Base-by-base conservation (phyloP, 805 yeast genomes). In the Kazachstania kunashirensis region DNA sequence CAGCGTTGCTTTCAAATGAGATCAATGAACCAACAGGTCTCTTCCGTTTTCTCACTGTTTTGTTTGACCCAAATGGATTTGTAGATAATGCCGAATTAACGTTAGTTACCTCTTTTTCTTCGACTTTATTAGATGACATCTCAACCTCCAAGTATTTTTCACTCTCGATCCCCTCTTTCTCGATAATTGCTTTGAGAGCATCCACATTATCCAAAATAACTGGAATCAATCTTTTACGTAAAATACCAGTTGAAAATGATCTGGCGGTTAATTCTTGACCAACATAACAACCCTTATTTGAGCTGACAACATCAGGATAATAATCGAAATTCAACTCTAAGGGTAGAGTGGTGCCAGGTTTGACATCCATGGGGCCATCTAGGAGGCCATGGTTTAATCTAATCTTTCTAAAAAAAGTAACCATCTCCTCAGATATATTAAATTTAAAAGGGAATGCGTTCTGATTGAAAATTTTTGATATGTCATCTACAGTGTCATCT, bases 251-350 rank as follows among this genome's bases (percentile, higher is more conserved):
- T 42, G 83, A 84, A 51, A 71, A 79, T 0, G 96, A 80, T 49
- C 98, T 71, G 13, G 88, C 85, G 0, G 96, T 88, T 35, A 92
- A 66, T 55, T 92, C 99, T 59, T 92, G 98, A 1, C 99, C 99
- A 12, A 85, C 79, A 50, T 92, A 92, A 55, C 99, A 92, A 2
- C 99, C 99, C 57, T 92, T 92, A 45, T 85, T 79, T 35, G 79
- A 74, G 37, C 89, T 84, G 11, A 92, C 58, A n/a, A 63, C 94
- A 45, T 83, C 79, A 61, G 75, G 73, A 48, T 71, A 75, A 31
- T 45, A 50, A 58, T 92, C 98, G 46, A 88, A 62, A 54, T 84
- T 84, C 41, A 74, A 67, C 47, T 92, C 97, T 48, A 92, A 70
- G 1, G 99, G 98, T 3, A 92, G 61, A 46, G 75, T 49, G 52